These are phyloP conservation scores for Coemansia sp. DNA, from an alignment of 192 early-diverging fungal species.

Conservation along the genomic window DNA sequence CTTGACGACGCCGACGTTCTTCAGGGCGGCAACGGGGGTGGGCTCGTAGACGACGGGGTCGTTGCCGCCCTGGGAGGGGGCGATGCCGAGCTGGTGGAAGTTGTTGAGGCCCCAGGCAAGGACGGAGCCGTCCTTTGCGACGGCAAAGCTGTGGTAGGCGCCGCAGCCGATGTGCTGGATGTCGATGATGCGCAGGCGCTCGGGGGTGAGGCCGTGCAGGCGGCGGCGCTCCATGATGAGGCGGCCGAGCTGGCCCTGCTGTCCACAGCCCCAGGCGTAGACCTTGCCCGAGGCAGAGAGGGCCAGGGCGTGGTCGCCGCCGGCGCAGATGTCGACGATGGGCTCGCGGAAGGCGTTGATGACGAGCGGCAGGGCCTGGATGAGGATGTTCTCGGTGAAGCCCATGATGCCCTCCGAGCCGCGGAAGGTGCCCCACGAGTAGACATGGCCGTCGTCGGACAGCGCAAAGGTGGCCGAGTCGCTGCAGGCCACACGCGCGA, in stretches of 20 bases:
- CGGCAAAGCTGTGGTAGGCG: constrained; percentile 81
- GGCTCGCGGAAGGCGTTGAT: constrained; percentile 61
- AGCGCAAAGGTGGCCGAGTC: constrained; percentile 83
- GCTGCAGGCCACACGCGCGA: constrained; percentile 80
- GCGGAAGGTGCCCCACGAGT: constrained; percentile 86
- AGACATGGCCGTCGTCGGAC: constrained; percentile 74
- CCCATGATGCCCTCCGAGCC: constrained; percentile 84
- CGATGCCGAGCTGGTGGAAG: constrained; percentile 80
- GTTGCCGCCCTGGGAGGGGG: constrained; percentile 36
- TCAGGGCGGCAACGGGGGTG: constrained; percentile 56
- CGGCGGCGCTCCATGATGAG: constrained; percentile 72
- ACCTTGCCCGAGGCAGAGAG: constrained; percentile 70
- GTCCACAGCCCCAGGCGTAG: constrained; percentile 87
- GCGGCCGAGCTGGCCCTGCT: constrained; percentile 88
- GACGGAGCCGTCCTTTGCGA: constrained; percentile 65
- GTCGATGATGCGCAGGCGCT: constrained; percentile 56
- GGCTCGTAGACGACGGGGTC: constrained; percentile 60
- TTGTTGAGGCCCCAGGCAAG: constrained; percentile 91
- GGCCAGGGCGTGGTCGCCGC: constrained; percentile 84
- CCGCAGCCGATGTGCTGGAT: constrained; percentile 73
- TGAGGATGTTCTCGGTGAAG: constrained; percentile 64
- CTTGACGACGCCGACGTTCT: constrained; percentile 47
- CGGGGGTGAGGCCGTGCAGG: constrained; percentile 61
- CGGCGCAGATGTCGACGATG: constrained; percentile 76
- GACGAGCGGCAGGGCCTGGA: constrained; percentile 62